phyloP scores from a whole-genome alignment of 2,329 filamentous ascomycete species.

The Exophiala viscosa region DNA sequence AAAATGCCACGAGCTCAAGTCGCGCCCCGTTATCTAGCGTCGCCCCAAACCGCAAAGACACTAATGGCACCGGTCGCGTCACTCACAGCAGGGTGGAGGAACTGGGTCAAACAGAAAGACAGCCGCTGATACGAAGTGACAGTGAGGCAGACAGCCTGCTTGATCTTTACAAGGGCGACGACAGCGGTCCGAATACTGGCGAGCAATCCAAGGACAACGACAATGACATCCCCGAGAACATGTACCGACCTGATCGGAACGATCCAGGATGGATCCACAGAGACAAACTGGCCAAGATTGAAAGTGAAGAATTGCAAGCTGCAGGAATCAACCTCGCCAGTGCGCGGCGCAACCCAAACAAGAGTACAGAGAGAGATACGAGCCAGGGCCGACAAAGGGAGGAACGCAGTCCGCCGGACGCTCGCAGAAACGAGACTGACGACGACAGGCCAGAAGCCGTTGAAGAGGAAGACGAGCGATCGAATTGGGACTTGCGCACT shows the following conservation, averaged over 20 bases:
- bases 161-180: conserved; percentile 34
- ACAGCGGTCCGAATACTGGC: conserved; percentile 26
- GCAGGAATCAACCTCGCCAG: conserved; percentile 43
- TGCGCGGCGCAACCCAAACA: conserved; percentile 37
- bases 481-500: conserved; percentile 68
- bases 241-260: conserved; percentile 31
- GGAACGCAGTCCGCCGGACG: conserved; percentile 29
- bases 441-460: conserved; percentile 36
- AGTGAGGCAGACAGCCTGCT: conserved; percentile 39
- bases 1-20: conserved; percentile 18
- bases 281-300: conserved; percentile 49
- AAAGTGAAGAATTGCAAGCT: conserved; percentile 49
- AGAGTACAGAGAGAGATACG: conserved; percentile 35
- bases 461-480: conserved; percentile 44
- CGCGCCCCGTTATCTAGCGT: conserved; percentile 21
- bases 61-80: conserved; percentile 13
- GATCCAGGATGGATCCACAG: conserved; percentile 48
- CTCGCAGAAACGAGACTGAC: conserved; percentile 35
- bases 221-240: conserved; percentile 29
- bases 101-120: conserved; percentile 30
- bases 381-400: conserved; percentile 38
- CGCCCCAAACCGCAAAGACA: conserved; percentile 24
- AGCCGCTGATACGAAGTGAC: conserved; percentile 35
- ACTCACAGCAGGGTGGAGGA: conserved; percentile 28
- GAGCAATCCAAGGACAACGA: conserved; percentile 22